phyloP scores from a whole-genome alignment of 805 yeast species.

The Yarrowia sp. region DNA sequence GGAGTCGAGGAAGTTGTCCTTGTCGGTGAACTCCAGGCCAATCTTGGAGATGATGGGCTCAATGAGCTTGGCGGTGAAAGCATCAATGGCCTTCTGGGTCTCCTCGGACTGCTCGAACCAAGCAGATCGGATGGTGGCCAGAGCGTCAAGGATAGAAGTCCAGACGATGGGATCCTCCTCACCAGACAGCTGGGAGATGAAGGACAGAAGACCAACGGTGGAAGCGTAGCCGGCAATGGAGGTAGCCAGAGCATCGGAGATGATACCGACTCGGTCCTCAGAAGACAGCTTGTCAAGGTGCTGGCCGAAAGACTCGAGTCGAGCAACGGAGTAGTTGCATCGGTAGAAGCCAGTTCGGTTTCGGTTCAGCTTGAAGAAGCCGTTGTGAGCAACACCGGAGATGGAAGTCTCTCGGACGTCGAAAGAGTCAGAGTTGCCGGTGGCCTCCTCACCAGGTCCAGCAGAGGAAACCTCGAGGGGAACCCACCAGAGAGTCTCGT shows the following conservation, averaged over 20 bases:
- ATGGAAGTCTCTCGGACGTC: slow-evolving; percentile 40
- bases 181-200: slow-evolving; percentile 58
- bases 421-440: slow-evolving; percentile 43
- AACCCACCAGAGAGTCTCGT: slow-evolving; percentile 62
- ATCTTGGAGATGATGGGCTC: slow-evolving; percentile 56
- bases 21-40: slow-evolving; percentile 68
- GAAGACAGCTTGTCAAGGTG: slow-evolving; percentile 66
- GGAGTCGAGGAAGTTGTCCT: slow-evolving; percentile 65
- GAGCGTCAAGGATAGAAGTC: slow-evolving; percentile 58
- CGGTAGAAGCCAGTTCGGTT: slow-evolving; percentile 79
- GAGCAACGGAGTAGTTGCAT: slow-evolving; percentile 70
- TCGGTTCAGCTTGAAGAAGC: slow-evolving; percentile 64
- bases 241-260: slow-evolving; percentile 78
- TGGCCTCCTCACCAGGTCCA: slow-evolving; percentile 42
- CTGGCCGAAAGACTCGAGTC: slow-evolving; percentile 72
- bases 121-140: slow-evolving; percentile 48
- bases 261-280: slow-evolving; percentile 79
- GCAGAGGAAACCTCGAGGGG: slow-evolving; percentile 48
- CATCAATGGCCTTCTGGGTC: slow-evolving; percentile 57
- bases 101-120: slow-evolving; percentile 53
- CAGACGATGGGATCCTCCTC: slow-evolving; percentile 64
- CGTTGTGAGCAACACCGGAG: slow-evolving; percentile 40
- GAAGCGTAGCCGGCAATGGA: slow-evolving; percentile 74
- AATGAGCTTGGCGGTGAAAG: slow-evolving; percentile 62
- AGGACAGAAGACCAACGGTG: slow-evolving; percentile 61